Base-by-base conservation (phyloP, 805 yeast species). In the Clavispora carvajalis region DNA sequence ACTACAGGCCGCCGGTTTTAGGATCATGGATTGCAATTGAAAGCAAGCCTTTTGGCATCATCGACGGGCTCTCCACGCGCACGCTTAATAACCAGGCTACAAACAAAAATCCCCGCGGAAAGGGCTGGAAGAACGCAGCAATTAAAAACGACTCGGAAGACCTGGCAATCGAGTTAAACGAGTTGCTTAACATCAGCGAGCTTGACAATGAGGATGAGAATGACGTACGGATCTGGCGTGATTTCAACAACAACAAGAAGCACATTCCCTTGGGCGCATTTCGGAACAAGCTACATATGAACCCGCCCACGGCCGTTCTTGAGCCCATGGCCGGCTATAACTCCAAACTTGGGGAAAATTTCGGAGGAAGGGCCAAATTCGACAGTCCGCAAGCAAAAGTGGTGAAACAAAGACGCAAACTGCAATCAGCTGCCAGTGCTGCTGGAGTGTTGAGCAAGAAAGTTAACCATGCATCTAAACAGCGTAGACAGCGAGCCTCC, bases 1-100 rank as follows among this genome's bases (percentile, higher is more conserved):
- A 90, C 39, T 79, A 88, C 46, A 69, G 95, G 39, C 97, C 98
- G 4, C 99, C 99, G 2, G 77, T 86, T 21, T 69, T 91, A 43
- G 98, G 97, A 0, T 83, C 95, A 2, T 91, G 97, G 95, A 80
- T 84, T 25, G 82, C 95, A 5, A 77, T 82, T 38, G 76, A 71
- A 34, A 77, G 77, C 38, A 82, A 87, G 53, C 96, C 96, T 1
- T 88, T 85, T 60, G 95, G 96, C 17, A 88, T 91, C 43, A 91
- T 91, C 55, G 98, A 91, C 59, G 99, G 99, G 5, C 73, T 87
- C 22, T 82, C 95, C 0, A 93, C 98, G 0, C 74, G 96, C 40
- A 83, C 95, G 2, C 67, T 91, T 47, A 67, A 78, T 47, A 45
- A 39, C 22, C 48, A 44, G 15, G 24, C 34, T 18, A 40, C 34